Percentiles rank a stretch among this genome's conserved stretches.
phyloP scores from a whole-genome alignment of 1,284 basidiomycete genomes.

The Leccinum angustisporum region DNA sequence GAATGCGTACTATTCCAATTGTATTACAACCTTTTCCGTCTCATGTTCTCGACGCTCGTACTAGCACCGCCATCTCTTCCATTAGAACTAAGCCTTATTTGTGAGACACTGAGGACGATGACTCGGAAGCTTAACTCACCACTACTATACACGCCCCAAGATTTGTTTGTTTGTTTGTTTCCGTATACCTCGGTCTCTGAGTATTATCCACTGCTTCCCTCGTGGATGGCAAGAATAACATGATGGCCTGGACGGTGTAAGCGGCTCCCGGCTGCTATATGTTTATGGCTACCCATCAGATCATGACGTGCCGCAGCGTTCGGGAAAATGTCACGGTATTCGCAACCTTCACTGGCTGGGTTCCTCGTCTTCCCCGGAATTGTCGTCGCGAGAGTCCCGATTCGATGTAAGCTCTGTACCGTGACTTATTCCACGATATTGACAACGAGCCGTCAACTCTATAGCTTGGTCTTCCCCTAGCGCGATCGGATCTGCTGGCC shows the following conservation, averaged over 20 bases:
- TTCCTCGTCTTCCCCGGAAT: conserved; percentile 85
- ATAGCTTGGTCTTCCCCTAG: conserved; percentile 91
- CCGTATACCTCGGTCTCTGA: too few relatives aligned
- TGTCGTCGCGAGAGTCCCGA: conserved; percentile 82
- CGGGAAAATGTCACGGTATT: conserved; percentile 81
- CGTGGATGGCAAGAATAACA: conserved; percentile 61
- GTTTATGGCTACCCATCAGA: conserved; percentile 30
- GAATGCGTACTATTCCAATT: too few relatives aligned
- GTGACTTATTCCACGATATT: background rate
- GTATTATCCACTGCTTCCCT: conserved; percentile 66
- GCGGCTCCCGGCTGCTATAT: background rate
- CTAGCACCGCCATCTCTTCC: conserved; percentile 6
- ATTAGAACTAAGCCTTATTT: background rate
- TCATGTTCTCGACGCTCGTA: background rate
- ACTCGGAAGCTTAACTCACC: conserved; percentile 70
- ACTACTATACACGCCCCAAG: conserved; percentile 66
- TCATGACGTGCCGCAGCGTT: conserved; percentile 61
- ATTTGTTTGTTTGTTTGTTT: conserved; percentile 24
- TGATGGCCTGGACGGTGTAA: conserved; percentile 64
- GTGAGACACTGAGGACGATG: conserved; percentile 33
- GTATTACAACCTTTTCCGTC: too few relatives aligned
- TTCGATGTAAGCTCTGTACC: conserved; percentile 67
- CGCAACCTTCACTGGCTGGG: conserved; percentile 78
- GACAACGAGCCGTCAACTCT: conserved; percentile 1
- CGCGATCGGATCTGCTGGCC: conserved; percentile 92